Evolutionary conservation across 768 basidiomycete genomes (phyloP).

Genomic region (Rhodotorula taiwanensis): DNA sequence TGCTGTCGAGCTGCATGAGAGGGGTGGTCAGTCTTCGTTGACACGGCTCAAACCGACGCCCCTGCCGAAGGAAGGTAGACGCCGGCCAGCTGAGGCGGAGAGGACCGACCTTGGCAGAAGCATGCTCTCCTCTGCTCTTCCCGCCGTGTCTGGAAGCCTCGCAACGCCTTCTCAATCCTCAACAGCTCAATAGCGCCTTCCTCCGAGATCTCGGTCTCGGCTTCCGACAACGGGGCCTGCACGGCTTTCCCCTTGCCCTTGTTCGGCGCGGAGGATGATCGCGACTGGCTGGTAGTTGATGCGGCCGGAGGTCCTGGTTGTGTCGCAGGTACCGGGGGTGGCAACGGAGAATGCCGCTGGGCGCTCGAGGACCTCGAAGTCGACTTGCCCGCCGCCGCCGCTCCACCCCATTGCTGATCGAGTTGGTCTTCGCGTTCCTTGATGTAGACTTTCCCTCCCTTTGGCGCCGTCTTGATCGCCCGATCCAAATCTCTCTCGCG

Average conservation of each 20-base stretch:
- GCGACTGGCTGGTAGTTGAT: no score
- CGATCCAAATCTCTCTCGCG: neutral
- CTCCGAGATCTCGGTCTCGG: constrained; percentile 8
- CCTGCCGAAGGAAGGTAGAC: neutral
- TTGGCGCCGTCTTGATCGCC: neutral
- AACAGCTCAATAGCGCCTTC: neutral
- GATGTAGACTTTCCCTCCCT: constrained; percentile 6
- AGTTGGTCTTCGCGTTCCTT: constrained; percentile 7
- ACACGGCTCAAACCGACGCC: neutral
- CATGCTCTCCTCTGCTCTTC: neutral
- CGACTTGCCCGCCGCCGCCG: neutral
- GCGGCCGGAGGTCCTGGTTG: no score
- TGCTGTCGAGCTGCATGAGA: constrained; percentile 22
- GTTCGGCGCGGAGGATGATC: no score
- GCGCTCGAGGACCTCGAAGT: neutral
- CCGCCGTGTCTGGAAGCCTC: neutral
- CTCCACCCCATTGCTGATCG: neutral
- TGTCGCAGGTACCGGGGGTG: no score
- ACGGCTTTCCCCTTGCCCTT: constrained; percentile 9
- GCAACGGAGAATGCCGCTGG: no score
- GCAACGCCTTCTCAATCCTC: constrained; percentile 8
- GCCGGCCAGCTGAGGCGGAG: neutral
- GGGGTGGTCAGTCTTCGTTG: neutral
- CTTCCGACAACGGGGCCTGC: neutral
- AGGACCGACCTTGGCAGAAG: constrained; percentile 27